These are phyloP conservation scores for Gossypium gossypioides DNA, from an alignment of 441 rosid genomes.

Conservation along the genomic window DNA sequence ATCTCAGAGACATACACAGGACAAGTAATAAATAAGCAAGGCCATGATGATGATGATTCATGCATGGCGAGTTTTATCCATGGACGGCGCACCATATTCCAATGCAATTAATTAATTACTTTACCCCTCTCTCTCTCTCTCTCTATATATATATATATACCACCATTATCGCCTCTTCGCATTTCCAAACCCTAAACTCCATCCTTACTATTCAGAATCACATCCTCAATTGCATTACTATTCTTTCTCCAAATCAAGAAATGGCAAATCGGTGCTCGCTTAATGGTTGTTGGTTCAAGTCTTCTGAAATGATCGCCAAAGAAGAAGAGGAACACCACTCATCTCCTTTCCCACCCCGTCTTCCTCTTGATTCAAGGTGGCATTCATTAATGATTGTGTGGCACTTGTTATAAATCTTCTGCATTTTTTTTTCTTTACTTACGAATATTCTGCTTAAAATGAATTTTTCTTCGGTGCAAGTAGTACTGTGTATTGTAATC, in stretches of 20 bases:
- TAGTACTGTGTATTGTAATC: background rate
- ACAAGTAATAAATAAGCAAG: background rate
- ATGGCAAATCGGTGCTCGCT: background rate
- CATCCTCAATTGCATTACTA: too few species aligned
- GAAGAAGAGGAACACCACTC: background rate
- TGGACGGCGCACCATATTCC: conserved; percentile 10
- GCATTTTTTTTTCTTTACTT: background rate
- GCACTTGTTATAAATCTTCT: background rate
- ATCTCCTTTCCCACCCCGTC: background rate
- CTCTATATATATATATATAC: background rate
- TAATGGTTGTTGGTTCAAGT: background rate
- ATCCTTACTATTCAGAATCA: background rate
- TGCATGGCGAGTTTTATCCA: conserved; percentile 6
- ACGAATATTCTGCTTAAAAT: background rate
- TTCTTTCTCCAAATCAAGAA: background rate
- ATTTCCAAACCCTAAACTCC: background rate
- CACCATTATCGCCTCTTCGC: background rate
- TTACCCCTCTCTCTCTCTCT: background rate
- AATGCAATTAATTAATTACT: background rate
- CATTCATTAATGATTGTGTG: too few species aligned
- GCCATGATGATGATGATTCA: background rate
- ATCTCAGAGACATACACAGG: background rate
- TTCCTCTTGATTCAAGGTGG: background rate
- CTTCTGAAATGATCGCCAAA: background rate
- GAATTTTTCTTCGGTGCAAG: background rate